A percentile compares a stretch with the other conserved stretches of the same genome.
Evolutionary conservation across 1,284 basidiomycete genomes (phyloP).

Genomic region (Pseudomicrostroma phylloplanum): DNA sequence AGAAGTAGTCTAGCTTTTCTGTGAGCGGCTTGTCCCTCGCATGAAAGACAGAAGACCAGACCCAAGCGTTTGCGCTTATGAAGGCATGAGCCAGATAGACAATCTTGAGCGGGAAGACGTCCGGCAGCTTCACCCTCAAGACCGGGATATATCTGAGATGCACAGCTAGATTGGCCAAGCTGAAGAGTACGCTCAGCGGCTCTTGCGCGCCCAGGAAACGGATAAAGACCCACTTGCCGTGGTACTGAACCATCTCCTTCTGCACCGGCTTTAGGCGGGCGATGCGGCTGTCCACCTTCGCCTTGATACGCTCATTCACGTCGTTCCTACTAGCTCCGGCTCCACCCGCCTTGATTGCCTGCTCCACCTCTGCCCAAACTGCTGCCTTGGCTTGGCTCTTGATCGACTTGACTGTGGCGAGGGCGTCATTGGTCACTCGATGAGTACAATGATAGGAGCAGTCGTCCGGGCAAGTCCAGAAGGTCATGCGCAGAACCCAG

Average conservation of each 20-base stretch:
- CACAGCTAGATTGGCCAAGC: slow-evolving; percentile 70
- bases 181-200: slow-evolving; percentile 84
- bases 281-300: slow-evolving; percentile 22
- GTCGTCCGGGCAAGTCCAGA: slow-evolving; percentile 73
- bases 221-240: slow-evolving; percentile 72
- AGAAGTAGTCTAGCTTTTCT: slow-evolving; percentile 91
- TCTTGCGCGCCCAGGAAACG: slow-evolving; percentile 73
- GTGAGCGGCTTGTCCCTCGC: slow-evolving; percentile 77
- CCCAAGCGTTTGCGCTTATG: slow-evolving; percentile 81
- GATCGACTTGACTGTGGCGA: slow-evolving; percentile 45
- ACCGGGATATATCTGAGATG: slow-evolving; percentile 30
- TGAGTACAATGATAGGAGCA: slow-evolving; percentile 89
- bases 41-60: slow-evolving; percentile 88
- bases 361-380: slow-evolving; percentile 20
- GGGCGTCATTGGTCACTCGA: slow-evolving; percentile 64
- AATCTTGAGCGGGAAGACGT: slow-evolving; percentile 55
- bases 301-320: slow-evolving; percentile 22
- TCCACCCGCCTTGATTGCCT: slow-evolving; percentile 1
- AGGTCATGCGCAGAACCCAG: slow-evolving; percentile 56
- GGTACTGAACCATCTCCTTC: slow-evolving; percentile 51
- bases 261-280: slow-evolving; percentile 31
- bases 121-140: slow-evolving; percentile 28
- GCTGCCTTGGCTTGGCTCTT: slow-evolving; percentile 43
- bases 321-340: slow-evolving; percentile 52
- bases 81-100: slow-evolving; percentile 68